phyloP scores from a whole-genome alignment of 2,329 filamentous ascomycete species.

The Chalaropsis ovoidea region DNA sequence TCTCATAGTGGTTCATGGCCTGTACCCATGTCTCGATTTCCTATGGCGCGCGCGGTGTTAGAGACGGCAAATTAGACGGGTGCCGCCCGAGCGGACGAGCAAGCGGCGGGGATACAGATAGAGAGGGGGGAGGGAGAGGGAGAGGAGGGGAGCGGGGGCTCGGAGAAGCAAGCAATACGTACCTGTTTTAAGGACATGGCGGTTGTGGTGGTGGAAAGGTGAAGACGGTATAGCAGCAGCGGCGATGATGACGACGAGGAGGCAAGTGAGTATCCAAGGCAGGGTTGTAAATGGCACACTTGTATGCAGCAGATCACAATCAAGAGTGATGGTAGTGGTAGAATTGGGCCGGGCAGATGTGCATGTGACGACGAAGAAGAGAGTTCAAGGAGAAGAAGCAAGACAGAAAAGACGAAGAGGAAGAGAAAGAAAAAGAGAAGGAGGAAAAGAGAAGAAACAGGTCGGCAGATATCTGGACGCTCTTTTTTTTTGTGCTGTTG shows the following conservation, averaged over 20 bases:
- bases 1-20: constrained; percentile 85
- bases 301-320: background rate
- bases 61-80: background rate
- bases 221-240: background rate
- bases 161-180: constrained; percentile 28
- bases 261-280: background rate
- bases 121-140: background rate
- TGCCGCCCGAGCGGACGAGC: no score
- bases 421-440: constrained; percentile 21
- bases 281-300: constrained; percentile 6
- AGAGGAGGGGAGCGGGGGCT: background rate
- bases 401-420: constrained; percentile 17
- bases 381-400: background rate
- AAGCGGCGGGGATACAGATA: background rate
- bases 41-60: constrained; percentile 37
- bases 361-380: background rate
- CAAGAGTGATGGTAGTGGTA: background rate
- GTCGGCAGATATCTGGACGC: background rate
- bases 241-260: background rate
- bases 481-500: constrained; percentile 7
- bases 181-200: constrained; percentile 54
- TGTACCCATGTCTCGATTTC: constrained; percentile 99
- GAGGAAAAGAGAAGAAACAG: constrained; percentile 12
- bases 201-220: constrained; percentile 27
- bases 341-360: background rate